phyloP scores from a whole-genome alignment of 176 grass and related monocot genomes.

The Otatea glauca region DNA sequence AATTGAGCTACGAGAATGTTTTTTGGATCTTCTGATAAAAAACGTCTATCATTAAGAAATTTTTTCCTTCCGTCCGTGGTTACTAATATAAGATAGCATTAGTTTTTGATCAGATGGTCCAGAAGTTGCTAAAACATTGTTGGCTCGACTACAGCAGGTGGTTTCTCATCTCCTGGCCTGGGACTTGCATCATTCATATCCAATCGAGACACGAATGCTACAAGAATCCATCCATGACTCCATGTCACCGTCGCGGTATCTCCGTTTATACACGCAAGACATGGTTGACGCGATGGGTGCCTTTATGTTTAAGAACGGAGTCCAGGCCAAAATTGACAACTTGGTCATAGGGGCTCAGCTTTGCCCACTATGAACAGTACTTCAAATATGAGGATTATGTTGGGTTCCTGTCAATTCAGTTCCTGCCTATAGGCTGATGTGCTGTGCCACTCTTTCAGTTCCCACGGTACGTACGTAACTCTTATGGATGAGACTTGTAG shows the following conservation, averaged over 20 bases:
- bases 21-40: neutral
- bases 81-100: neutral
- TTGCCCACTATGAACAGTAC: conserved; percentile 24
- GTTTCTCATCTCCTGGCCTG: neutral
- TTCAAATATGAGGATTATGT: conserved; percentile 35
- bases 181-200: neutral
- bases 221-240: neutral
- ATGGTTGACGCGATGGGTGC: neutral
- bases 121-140: neutral
- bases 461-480: neutral
- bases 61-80: neutral
- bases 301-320: conserved; percentile 31
- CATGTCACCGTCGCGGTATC: conserved; percentile 24
- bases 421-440: neutral
- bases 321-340: conserved; percentile 17
- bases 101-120: too few species aligned
- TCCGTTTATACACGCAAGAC: conserved; percentile 41
- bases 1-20: neutral
- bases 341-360: neutral
- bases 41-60: neutral
- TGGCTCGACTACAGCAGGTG: neutral
- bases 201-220: neutral
- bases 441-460: neutral
- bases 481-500: neutral
- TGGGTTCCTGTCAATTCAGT: neutral